These are phyloP conservation scores for Aureobasidium sp. DNA, from an alignment of 2,329 filamentous ascomycete species.

Conservation along the genomic window DNA sequence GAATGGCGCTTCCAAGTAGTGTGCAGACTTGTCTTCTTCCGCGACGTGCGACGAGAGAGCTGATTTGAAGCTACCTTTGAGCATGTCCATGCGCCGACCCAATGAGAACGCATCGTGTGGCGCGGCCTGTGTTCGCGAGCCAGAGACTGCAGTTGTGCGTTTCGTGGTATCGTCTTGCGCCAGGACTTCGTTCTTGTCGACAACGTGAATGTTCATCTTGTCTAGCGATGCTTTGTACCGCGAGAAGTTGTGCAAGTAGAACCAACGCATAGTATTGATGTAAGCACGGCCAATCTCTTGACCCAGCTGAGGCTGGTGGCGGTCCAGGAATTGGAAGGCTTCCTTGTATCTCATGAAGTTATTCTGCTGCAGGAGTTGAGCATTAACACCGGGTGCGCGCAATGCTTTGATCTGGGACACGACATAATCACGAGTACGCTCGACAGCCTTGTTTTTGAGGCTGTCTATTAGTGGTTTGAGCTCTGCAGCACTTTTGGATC, in stretches of 20 bases:
- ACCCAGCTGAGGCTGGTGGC: conserved; percentile 73
- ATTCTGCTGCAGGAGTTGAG: conserved; percentile 92
- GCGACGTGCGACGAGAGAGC: conserved; percentile 83
- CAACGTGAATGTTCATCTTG: conserved; percentile 72
- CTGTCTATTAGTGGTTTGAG: conserved; percentile 78
- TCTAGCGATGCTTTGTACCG: conserved; percentile 78
- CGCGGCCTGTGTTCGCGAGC: conserved; percentile 45
- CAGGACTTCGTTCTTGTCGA: conserved; percentile 78
- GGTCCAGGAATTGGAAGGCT: conserved; percentile 75
- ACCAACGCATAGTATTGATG: conserved; percentile 98
- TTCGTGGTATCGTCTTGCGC: conserved; percentile 54
- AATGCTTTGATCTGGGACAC: conserved; percentile 92
- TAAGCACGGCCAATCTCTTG: conserved; percentile 90
- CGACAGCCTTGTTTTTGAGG: conserved; percentile 79
- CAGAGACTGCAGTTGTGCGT: conserved; percentile 46
- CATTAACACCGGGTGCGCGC: conserved; percentile 91
- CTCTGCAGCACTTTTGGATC: conserved; percentile 72
- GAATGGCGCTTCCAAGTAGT: conserved; percentile 87
- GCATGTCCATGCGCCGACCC: conserved; percentile 74
- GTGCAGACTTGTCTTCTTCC: conserved; percentile 77
- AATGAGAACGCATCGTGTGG: conserved; percentile 84
- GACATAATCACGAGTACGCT: conserved; percentile 88
- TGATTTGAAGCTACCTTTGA: conserved; percentile 64
- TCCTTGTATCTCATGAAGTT: conserved; percentile 85
- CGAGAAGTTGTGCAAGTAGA: conserved; percentile 85